These are phyloP conservation scores for Inosperma sp. DNA, from an alignment of 768 basidiomycete genomes.

Conservation along the genomic window DNA sequence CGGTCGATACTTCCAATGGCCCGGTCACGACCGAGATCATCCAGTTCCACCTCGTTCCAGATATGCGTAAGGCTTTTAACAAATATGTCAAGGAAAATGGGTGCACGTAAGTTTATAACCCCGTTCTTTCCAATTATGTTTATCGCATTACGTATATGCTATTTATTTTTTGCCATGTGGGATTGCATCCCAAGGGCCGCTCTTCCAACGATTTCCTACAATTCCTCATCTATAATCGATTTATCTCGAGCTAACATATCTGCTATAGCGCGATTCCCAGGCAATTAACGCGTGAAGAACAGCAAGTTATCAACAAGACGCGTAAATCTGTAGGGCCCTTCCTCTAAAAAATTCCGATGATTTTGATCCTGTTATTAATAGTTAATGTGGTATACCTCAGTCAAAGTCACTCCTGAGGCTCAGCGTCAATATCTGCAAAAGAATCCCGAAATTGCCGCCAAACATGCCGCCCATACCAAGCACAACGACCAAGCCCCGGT, in stretches of 20 bases:
- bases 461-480: too few relatives aligned
- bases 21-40: slow-evolving; percentile 25
- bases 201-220: too few relatives aligned
- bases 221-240: too few relatives aligned
- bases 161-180: too few relatives aligned
- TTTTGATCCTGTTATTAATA: background rate
- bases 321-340: slow-evolving; percentile 25
- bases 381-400: slow-evolving; percentile 13
- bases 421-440: slow-evolving; percentile 13
- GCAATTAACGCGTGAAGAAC: slow-evolving; percentile 26
- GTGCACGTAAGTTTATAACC: slow-evolving; percentile 22
- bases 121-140: background rate
- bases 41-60: slow-evolving; percentile 29
- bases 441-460: slow-evolving; percentile 6
- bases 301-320: slow-evolving; percentile 27
- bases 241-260: too few relatives aligned
- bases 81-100: slow-evolving; percentile 27
- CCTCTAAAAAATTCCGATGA: background rate
- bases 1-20: slow-evolving; percentile 23
- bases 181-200: too few relatives aligned
- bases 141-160: background rate
- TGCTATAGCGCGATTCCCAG: slow-evolving; percentile 20
- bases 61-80: slow-evolving; percentile 28
- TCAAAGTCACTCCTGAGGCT: slow-evolving; percentile 12
- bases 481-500: background rate